phyloP scores from a whole-genome alignment of 2,329 filamentous ascomycete species.

The Nothophaeocryptopus gaeumannii region DNA sequence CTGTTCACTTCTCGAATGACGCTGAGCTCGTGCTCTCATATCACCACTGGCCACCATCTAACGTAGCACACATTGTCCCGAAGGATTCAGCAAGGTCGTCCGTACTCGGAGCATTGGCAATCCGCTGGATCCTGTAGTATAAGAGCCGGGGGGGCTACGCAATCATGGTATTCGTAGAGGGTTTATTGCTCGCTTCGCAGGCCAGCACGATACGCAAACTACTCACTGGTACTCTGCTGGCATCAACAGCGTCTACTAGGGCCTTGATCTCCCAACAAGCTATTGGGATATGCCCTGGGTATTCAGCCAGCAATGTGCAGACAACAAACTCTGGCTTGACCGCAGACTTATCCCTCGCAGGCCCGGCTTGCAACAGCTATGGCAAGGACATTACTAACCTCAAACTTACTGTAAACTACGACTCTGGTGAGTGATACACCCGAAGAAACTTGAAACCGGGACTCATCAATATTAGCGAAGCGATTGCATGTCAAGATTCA shows the following conservation, averaged over 20 bases:
- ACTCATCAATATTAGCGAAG: constrained; percentile 5
- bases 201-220: constrained; percentile 2
- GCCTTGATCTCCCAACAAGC: constrained; percentile 9
- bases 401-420: constrained; percentile 29
- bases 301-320: constrained; percentile 30
- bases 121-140: no score
- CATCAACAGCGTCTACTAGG: constrained; percentile 6
- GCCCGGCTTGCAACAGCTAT: constrained; percentile 31
- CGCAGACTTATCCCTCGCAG: constrained; percentile 31
- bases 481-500: constrained; percentile 66
- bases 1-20: no score
- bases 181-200: not conserved
- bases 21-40: no score
- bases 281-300: constrained; percentile 28
- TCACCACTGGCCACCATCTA: no score
- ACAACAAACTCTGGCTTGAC: constrained; percentile 25
- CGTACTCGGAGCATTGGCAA: no score
- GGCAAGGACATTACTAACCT: constrained; percentile 31
- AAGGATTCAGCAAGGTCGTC: no score
- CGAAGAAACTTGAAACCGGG: not conserved
- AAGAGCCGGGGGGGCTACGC: no score
- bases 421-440: constrained; percentile 22
- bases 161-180: no score
- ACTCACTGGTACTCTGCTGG: constrained; percentile 10
- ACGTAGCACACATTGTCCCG: no score